phyloP scores from a whole-genome alignment of 768 basidiomycete species.

The Podaxis carcinomalis region DNA sequence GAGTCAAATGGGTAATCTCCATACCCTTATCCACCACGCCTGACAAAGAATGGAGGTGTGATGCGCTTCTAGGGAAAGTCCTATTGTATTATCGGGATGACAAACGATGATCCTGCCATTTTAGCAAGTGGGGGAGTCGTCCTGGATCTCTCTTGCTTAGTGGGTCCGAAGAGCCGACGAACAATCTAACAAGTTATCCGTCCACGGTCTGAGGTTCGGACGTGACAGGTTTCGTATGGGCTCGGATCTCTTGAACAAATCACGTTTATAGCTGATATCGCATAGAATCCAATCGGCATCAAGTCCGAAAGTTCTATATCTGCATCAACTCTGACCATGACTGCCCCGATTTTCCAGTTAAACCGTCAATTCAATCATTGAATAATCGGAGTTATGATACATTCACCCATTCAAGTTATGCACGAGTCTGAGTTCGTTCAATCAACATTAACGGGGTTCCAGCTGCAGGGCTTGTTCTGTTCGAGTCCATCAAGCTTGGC shows the following conservation, averaged over 20 bases:
- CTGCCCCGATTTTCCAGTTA: not conserved
- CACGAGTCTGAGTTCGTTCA: not conserved
- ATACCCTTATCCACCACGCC: no score
- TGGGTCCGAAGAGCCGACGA: not conserved
- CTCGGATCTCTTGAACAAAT: not conserved
- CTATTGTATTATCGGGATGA: no score
- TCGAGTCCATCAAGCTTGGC: slow-evolving; percentile 10
- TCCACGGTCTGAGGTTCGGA: not conserved
- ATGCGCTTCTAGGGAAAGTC: no score
- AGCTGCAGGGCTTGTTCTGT: slow-evolving; percentile 5
- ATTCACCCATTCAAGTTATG: not conserved
- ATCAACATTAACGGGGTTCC: slow-evolving; percentile 12
- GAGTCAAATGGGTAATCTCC: no score
- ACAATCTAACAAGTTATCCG: not conserved
- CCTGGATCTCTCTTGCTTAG: no score
- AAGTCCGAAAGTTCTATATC: not conserved
- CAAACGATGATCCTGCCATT: not conserved
- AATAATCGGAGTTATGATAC: not conserved
- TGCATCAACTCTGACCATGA: no score
- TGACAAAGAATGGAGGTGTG: no score
- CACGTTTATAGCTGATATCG: not conserved
- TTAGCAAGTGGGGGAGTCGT: not conserved
- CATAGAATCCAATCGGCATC: not conserved
- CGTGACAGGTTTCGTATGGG: not conserved
- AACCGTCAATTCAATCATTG: not conserved